Percentiles rank a stretch among this genome's conserved stretches.
Evolutionary conservation across 2,329 filamentous ascomycete genomes (phyloP).

Genomic region (Septoria petroselini): DNA sequence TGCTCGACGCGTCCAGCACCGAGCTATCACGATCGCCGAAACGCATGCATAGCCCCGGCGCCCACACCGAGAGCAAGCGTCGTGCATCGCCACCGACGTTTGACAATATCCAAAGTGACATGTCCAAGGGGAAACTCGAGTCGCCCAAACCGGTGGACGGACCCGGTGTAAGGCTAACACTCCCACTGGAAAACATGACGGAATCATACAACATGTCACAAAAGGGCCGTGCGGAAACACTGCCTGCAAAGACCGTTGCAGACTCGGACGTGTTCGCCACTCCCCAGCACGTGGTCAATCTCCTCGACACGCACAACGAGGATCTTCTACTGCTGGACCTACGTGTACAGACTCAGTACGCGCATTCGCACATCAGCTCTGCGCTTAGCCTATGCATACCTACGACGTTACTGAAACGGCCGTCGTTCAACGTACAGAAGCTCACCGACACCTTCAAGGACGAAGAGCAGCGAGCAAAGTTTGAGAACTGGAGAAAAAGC

Average conservation of each 20-base stretch:
- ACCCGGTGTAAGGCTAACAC: slow-evolving; percentile 27
- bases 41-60: slow-evolving; percentile 48
- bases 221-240: slow-evolving; percentile 47
- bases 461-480: slow-evolving; percentile 65
- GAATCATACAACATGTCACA: slow-evolving; percentile 16
- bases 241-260: slow-evolving; percentile 38
- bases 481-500: slow-evolving; percentile 71
- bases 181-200: slow-evolving; percentile 32
- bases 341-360: slow-evolving; percentile 79
- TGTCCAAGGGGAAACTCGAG: slow-evolving; percentile 20
- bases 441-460: slow-evolving; percentile 81
- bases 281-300: slow-evolving; percentile 49
- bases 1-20: slow-evolving; percentile 30
- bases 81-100: slow-evolving; percentile 46
- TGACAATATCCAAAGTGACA: slow-evolving; percentile 8
- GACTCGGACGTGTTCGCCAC: slow-evolving; percentile 45
- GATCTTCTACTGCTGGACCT: slow-evolving; percentile 75
- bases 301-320: slow-evolving; percentile 47
- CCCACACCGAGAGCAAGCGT: slow-evolving; percentile 43
- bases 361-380: slow-evolving; percentile 68
- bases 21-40: slow-evolving; percentile 46
- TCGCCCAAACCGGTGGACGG: slow-evolving; percentile 31
- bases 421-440: slow-evolving; percentile 85
- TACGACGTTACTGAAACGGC: slow-evolving; percentile 85
- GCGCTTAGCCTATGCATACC: slow-evolving; percentile 92